Evolutionary conservation across 768 basidiomycete genomes (phyloP).

Genomic region (Mycena alexandri): DNA sequence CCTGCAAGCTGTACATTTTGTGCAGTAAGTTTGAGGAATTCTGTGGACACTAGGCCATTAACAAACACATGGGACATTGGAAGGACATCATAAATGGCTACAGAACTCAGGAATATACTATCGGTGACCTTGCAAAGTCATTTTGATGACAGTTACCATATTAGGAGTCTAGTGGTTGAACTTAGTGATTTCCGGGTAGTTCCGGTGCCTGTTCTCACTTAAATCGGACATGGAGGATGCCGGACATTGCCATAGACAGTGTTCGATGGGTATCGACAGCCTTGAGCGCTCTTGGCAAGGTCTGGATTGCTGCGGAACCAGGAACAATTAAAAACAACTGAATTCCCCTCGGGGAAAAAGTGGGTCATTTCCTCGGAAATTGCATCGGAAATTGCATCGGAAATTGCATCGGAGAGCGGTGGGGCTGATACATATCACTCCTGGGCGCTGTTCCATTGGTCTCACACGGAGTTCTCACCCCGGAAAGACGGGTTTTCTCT

Average conservation of each 20-base stretch:
- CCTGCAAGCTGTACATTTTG: conserved; percentile 8
- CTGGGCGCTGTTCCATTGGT: background rate
- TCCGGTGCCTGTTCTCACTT: no score
- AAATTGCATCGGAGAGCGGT: conserved; percentile 4
- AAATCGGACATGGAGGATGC: no score
- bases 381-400: conserved; percentile 6
- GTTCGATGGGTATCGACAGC: no score
- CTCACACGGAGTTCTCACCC: conserved; percentile 5
- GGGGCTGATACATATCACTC: conserved; percentile 10
- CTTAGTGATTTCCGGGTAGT: no score
- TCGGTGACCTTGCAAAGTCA: conserved; percentile 5
- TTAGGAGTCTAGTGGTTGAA: background rate
- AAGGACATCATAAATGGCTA: conserved; percentile 7
- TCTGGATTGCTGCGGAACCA: no score
- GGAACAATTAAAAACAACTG: background rate
- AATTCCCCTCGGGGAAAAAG: conserved; percentile 10
- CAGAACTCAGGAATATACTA: conserved; percentile 11
- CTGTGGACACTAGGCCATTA: conserved; percentile 10
- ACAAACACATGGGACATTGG: conserved; percentile 2
- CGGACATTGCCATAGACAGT: no score
- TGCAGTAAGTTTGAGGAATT: conserved; percentile 13
- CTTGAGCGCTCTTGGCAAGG: no score
- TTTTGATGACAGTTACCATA: conserved; percentile 12
- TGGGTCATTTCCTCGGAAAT: conserved; percentile 9
- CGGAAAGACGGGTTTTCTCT: background rate